Evolutionary conservation across 2,329 filamentous ascomycete species (phyloP), one percentile per base, ranked within the genome.

Genomic region (Drechslerella coelobrocha): DNA sequence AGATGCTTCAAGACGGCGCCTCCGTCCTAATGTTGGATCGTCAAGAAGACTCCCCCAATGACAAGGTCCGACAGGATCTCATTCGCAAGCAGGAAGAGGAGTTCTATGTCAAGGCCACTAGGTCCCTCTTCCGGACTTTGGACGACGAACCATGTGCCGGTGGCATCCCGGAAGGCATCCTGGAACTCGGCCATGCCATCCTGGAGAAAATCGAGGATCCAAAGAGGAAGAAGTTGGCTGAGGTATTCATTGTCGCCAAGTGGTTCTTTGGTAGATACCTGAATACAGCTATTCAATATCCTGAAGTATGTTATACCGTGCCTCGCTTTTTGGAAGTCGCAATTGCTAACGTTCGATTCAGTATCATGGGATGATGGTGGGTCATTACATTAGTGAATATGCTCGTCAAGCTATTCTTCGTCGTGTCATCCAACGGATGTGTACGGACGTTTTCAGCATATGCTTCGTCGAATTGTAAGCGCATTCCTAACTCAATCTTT

Each of bases 241-340:
- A 76, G 51, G 74, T 76, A 24, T 72, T 92, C 82, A 85, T 97
- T 74, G 88, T 97, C 73, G 90, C 89, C 76, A 89, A 92, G 77
- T 99, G 93, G 87, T 88, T 97, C 72, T 96, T 97, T 78, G 89
- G 91, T 73, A 88, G 89, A 55, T 97, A 94, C 79, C 82, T 97
- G 34, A 84, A 91, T 50, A 89, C 90, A 75, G 88, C 91, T 57
- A 86, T 97, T 76, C 90, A 91, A 51, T 90, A 94, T 76, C 94
- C 94, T 9, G 94, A 99, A 84, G 92, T 86, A 83, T 75, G 77
- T 73, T 41, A 24, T 21, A 63, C 48, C 50, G 14, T 48, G 21
- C 19, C 50, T 23, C 21, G 23, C 34, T 29, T 52, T 2, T 54
- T 72, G 65, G 56, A 21, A 54, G 23, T 27, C 37, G 27, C 27